A percentile compares a stretch with the other conserved stretches of the same genome.
Conservation (phyloP, 352 stramenopile genomes). For the Pythium coloratum region DNA sequence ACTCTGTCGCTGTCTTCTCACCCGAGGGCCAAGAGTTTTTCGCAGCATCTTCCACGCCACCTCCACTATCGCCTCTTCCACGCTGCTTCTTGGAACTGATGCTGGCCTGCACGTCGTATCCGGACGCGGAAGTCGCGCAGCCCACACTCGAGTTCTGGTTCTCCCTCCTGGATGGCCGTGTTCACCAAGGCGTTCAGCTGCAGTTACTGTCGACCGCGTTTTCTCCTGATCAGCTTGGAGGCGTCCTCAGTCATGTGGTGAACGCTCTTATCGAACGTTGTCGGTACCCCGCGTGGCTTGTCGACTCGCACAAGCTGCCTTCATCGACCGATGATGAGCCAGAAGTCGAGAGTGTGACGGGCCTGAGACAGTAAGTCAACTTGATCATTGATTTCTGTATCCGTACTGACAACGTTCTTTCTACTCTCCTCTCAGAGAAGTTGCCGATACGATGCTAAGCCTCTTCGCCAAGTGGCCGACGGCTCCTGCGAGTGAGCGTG, state of each 20-base stretch:
- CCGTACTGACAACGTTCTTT: neutral
- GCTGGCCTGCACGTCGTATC: constrained; percentile 58
- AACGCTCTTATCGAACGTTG: constrained; percentile 66
- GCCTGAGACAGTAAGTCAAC: constrained; percentile 51
- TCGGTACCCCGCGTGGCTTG: constrained; percentile 57
- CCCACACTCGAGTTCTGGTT: constrained; percentile 88
- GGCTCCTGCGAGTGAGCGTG: constrained; percentile 29
- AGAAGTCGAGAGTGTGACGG: constrained; percentile 52
- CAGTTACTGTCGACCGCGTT: constrained; percentile 36
- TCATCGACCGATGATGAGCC: constrained; percentile 44
- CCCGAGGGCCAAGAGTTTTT: constrained; percentile 15
- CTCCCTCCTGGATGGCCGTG: constrained; percentile 76
- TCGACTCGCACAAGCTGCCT: constrained; percentile 50
- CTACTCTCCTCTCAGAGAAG: constrained; percentile 46
- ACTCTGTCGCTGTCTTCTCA: constrained; percentile 24
- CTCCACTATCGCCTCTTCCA: neutral
- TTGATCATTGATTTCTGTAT: neutral
- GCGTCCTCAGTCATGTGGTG: constrained; percentile 61
- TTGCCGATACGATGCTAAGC: constrained; percentile 78
- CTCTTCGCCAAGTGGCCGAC: constrained; percentile 83
- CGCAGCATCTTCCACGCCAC: neutral
- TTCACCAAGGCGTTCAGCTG: constrained; percentile 44
- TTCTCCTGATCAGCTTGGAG: constrained; percentile 38
- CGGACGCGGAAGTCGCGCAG: constrained; percentile 53
- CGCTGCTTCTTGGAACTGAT: constrained; percentile 59